phyloP scores from a whole-genome alignment of 306 rosid genomes.

The Abrus precatorius region DNA sequence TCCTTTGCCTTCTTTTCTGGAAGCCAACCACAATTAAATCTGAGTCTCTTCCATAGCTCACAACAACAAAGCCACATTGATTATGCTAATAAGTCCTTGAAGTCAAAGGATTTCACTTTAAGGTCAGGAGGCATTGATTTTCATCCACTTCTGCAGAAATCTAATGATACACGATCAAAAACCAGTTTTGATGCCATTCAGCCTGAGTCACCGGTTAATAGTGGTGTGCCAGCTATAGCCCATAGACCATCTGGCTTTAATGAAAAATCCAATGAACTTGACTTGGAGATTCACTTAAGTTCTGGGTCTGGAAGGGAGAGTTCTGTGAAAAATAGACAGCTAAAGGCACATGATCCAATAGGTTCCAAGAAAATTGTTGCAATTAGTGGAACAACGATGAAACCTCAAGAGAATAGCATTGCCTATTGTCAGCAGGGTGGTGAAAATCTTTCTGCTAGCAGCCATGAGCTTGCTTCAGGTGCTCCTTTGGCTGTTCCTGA shows the following conservation, averaged over 20 bases:
- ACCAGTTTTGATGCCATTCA: slow-evolving; percentile 54
- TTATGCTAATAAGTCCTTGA: slow-evolving; percentile 55
- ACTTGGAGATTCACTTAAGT: slow-evolving; percentile 86
- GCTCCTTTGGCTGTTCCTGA: slow-evolving; percentile 48
- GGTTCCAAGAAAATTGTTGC: slow-evolving; percentile 45
- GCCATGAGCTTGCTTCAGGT: slow-evolving; percentile 54
- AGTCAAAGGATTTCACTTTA: slow-evolving; percentile 63
- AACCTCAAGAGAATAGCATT: slow-evolving; percentile 46
- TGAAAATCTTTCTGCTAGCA: slow-evolving; percentile 50
- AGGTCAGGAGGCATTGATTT: slow-evolving; percentile 78
- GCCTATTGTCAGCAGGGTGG: slow-evolving; percentile 50
- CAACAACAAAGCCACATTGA: slow-evolving; percentile 64
- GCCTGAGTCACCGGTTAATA: slow-evolving; percentile 47
- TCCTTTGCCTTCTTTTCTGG: slow-evolving; percentile 75
- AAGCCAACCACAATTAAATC: slow-evolving; percentile 78
- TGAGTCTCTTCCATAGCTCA: slow-evolving; percentile 77
- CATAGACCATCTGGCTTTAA: slow-evolving; percentile 45
- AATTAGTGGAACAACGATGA: slow-evolving; percentile 47
- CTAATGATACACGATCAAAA: slow-evolving; percentile 54
- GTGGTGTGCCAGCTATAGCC: slow-evolving; percentile 48
- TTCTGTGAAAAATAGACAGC: slow-evolving; percentile 51
- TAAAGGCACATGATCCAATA: slow-evolving; percentile 49
- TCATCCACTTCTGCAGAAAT: slow-evolving; percentile 95
- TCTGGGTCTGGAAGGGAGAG: slow-evolving; percentile 66
- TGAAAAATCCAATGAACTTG: slow-evolving; percentile 73